These are phyloP conservation scores for Monosporozyma yasuniensis DNA, from an alignment of 805 yeast genomes.

Conservation along the genomic window DNA sequence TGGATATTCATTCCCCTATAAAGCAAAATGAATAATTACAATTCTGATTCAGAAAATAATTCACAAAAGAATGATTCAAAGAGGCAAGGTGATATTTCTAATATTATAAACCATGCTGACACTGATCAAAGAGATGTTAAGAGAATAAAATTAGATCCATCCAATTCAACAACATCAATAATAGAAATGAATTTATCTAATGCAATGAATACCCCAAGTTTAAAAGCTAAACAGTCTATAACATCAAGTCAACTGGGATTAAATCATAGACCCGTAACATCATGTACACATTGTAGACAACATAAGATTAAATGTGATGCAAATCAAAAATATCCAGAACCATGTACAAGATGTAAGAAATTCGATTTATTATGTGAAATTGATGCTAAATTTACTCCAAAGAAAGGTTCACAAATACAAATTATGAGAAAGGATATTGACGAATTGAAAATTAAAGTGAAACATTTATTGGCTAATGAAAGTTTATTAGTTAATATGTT, in stretches of 20 bases:
- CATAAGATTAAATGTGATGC: conserved; percentile 93
- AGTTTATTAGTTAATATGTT: conserved; percentile 19
- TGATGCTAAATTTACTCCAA: conserved; percentile 85
- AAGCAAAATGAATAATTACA: background rate
- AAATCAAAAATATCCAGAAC: conserved; percentile 65
- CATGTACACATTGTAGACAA: conserved; percentile 90
- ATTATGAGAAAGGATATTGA: conserved; percentile 76
- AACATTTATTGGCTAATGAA: conserved; percentile 56
- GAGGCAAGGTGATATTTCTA: background rate
- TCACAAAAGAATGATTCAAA: background rate
- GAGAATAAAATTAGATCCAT: background rate
- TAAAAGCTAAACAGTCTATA: background rate
- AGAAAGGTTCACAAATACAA: conserved; percentile 85
- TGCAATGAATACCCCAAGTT: background rate
- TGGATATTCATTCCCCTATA: background rate
- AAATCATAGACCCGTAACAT: conserved; percentile 77
- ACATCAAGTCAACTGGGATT: background rate
- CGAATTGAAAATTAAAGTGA: conserved; percentile 65
- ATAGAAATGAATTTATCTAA: background rate
- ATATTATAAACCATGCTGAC: background rate
- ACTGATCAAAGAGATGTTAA: background rate
- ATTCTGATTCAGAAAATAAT: background rate
- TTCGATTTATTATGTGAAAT: conserved; percentile 78
- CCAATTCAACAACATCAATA: background rate
- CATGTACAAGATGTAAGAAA: conserved; percentile 76